Evolutionary conservation across 1,284 basidiomycete genomes (phyloP).

Genomic region (Cutaneotrichosporon curvatum): DNA sequence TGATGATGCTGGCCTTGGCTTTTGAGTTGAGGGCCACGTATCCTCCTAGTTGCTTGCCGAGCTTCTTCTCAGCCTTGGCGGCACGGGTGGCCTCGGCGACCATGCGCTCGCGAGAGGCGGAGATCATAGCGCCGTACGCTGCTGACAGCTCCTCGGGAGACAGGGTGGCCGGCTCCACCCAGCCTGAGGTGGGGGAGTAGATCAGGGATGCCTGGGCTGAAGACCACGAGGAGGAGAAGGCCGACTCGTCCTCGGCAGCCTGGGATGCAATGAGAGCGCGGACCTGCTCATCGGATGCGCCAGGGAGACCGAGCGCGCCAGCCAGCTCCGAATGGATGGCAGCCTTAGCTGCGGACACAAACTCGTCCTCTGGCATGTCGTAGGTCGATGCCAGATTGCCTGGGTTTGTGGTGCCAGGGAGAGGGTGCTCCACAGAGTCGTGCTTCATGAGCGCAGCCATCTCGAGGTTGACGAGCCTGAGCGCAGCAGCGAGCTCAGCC

Average conservation of each 20-base stretch:
- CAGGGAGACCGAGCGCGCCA: slow-evolving; percentile 69
- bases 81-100: slow-evolving; percentile 72
- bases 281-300: slow-evolving; percentile 69
- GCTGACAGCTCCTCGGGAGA: slow-evolving; percentile 56
- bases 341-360: slow-evolving; percentile 63
- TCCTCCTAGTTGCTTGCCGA: slow-evolving; percentile 78
- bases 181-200: slow-evolving; percentile 57
- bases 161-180: slow-evolving; percentile 62
- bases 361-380: slow-evolving; percentile 67
- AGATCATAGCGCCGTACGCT: slow-evolving; percentile 60
- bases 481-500: slow-evolving; percentile 51
- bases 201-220: slow-evolving; percentile 55
- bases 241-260: slow-evolving; percentile 56
- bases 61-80: slow-evolving; percentile 84
- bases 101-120: slow-evolving; percentile 65
- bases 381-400: slow-evolving; percentile 69
- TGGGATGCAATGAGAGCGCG: slow-evolving; percentile 63
- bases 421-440: slow-evolving; percentile 78
- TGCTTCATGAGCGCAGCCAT: slow-evolving; percentile 73
- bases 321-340: slow-evolving; percentile 77
- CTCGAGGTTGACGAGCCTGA: slow-evolving; percentile 69
- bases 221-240: slow-evolving; percentile 60
- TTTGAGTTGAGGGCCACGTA: slow-evolving; percentile 73
- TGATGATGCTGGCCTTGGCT: slow-evolving; percentile 59
- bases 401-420: slow-evolving; percentile 73